phyloP scores from a whole-genome alignment of 768 basidiomycete genomes.

The Phylloporus sp. region DNA sequence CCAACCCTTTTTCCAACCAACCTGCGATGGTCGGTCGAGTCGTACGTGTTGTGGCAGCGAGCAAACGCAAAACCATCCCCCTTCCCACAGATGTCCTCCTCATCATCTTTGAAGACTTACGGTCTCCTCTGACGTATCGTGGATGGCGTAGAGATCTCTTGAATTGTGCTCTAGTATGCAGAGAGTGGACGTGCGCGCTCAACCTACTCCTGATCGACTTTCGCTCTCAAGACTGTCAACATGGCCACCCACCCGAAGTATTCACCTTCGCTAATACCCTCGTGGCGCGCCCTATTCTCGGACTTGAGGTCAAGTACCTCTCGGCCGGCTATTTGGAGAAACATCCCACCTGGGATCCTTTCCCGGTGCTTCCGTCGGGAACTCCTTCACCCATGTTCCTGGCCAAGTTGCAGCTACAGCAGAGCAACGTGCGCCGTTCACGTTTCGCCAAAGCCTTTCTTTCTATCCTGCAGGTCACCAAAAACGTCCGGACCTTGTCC shows the following conservation, averaged over 20 bases:
- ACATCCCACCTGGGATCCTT: conserved; percentile 5
- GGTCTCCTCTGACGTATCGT: neutral
- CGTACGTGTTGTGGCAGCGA: neutral
- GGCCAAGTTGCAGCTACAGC: neutral
- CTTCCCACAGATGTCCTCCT: conserved; percentile 10
- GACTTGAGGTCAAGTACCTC: conserved; percentile 8
- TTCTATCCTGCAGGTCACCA: conserved; percentile 1
- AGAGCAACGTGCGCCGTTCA: neutral
- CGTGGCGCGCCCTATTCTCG: neutral
- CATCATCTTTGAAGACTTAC: conserved; percentile 4
- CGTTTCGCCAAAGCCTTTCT: neutral
- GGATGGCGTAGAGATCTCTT: conserved; percentile 7
- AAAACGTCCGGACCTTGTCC: neutral
- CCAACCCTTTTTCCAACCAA: neutral
- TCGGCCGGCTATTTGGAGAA: conserved; percentile 4
- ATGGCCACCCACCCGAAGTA: conserved; percentile 6
- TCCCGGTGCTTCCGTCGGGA: neutral
- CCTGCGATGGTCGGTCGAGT: conserved; percentile 3
- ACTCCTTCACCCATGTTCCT: neutral
- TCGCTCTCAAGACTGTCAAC: neutral
- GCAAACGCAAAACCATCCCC: neutral
- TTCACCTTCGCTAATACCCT: neutral
- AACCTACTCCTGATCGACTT: conserved; percentile 8
- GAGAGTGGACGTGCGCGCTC: conserved; percentile 12
- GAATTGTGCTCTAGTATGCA: conserved; percentile 8